phyloP scores from a whole-genome alignment of 495 filamentous ascomycete genomes.

The Hypoxylon perforatum region DNA sequence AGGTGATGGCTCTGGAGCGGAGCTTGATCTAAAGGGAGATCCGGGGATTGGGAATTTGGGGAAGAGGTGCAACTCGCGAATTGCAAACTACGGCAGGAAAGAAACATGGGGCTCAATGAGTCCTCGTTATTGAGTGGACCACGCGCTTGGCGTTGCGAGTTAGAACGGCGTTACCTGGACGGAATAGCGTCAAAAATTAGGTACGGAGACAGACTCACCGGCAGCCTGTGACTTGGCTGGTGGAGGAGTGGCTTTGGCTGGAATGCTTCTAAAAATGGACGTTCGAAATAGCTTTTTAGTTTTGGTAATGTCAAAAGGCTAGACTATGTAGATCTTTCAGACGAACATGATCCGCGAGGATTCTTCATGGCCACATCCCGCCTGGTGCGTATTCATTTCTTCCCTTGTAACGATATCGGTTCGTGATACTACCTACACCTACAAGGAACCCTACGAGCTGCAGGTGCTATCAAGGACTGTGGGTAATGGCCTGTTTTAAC shows the following conservation, averaged over 20 bases:
- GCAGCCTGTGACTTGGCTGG: not conserved
- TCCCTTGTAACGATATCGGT: conserved; percentile 11
- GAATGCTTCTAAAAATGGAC: conserved; percentile 22
- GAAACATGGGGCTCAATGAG: conserved; percentile 29
- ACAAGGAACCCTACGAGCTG: conserved; percentile 20
- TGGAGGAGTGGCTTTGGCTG: conserved; percentile 12
- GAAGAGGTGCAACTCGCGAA: conserved; percentile 8
- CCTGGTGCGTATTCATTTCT: conserved; percentile 7
- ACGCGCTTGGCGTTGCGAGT: conserved; percentile 38
- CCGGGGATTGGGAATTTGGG: conserved; percentile 12
- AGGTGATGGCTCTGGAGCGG: conserved; percentile 60
- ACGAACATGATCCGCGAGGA: conserved; percentile 33
- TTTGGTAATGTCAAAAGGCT: conserved; percentile 16
- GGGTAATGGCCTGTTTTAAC: conserved; percentile 15
- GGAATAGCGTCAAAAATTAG: conserved; percentile 29
- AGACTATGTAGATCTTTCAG: conserved; percentile 26
- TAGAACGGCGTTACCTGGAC: conserved; percentile 39
- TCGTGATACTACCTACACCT: conserved; percentile 6
- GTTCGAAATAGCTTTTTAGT: conserved; percentile 9
- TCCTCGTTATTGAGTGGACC: conserved; percentile 20
- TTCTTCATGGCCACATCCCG: conserved; percentile 17
- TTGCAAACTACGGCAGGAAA: not conserved
- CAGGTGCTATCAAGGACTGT: conserved; percentile 4
- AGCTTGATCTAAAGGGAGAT: conserved; percentile 26
- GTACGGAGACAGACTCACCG: conserved; percentile 17